Evolutionary conservation across 257 asterid species (phyloP).

Genomic region (Solanum pimpinellifolium): DNA sequence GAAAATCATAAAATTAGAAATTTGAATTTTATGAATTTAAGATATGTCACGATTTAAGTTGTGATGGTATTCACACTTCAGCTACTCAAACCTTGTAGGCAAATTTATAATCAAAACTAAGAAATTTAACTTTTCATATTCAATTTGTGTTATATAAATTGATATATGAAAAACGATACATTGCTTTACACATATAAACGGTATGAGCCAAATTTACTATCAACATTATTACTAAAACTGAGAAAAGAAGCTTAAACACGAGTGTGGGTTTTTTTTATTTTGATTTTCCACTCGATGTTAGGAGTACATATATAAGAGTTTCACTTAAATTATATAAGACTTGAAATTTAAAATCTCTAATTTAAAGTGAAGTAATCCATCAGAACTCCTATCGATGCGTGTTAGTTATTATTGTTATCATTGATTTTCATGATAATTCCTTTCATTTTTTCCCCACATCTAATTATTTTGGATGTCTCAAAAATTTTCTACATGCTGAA

Average conservation of each 20-base stretch:
- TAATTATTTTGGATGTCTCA: background rate
- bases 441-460: background rate
- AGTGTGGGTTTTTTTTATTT: too few relatives aligned
- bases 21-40: background rate
- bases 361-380: too few relatives aligned
- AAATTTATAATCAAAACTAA: too few relatives aligned
- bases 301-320: too few relatives aligned
- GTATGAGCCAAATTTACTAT: background rate
- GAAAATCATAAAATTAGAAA: accelerated
- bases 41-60: accelerated
- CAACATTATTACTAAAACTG: background rate
- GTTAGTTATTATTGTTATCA: too few relatives aligned
- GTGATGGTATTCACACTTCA: background rate
- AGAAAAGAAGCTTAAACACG: background rate
- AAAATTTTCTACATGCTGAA: background rate
- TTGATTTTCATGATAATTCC: background rate
- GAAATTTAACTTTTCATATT: too few relatives aligned
- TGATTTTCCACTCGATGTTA: too few relatives aligned
- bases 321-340: too few relatives aligned
- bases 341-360: too few relatives aligned
- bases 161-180: too few relatives aligned
- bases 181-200: background rate
- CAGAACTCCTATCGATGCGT: too few relatives aligned
- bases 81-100: background rate
- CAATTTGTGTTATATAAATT: too few relatives aligned